Evolutionary conservation across 2,329 filamentous ascomycete genomes (phyloP).

Genomic region (Claviceps pazoutovae): DNA sequence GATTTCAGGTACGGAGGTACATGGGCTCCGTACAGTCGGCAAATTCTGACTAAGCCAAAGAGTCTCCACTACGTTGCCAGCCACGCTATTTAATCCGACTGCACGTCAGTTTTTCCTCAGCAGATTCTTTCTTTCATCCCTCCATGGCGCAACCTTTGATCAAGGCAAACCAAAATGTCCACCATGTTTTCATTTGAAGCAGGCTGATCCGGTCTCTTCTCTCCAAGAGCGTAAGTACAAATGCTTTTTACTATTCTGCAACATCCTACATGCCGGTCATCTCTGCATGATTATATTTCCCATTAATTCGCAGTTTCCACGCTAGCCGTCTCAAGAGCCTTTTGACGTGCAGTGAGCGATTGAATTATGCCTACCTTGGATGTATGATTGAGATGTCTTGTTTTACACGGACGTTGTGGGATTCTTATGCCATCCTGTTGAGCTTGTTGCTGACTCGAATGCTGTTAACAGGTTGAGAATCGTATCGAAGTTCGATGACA

Average conservation of each 20-base stretch:
- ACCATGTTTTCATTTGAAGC: not conserved
- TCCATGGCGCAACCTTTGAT: not conserved
- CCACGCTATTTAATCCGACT: not conserved
- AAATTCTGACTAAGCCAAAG: not conserved
- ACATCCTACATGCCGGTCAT: not conserved
- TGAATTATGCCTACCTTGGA: conserved; percentile 5
- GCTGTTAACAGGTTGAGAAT: not conserved
- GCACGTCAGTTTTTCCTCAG: not conserved
- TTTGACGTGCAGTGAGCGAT: conserved; percentile 4
- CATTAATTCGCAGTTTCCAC: conserved; percentile 5
- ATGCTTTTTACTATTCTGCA: not conserved
- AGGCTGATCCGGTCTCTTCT: not conserved
- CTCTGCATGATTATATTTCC: conserved; percentile 4
- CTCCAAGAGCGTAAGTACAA: not conserved
- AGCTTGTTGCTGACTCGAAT: not conserved
- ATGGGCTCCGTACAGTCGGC: too few species aligned
- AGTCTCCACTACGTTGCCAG: not conserved
- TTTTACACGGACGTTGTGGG: not conserved
- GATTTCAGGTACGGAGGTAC: too few species aligned
- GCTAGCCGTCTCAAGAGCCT: conserved; percentile 5
- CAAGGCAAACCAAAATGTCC: not conserved
- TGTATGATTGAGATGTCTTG: conserved; percentile 2
- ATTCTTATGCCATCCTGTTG: not conserved
- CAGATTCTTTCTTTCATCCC: not conserved
- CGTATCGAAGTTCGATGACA: too few species aligned